phyloP scores from a whole-genome alignment of 495 filamentous ascomycete species.

The Hyaloscypha bicolor region DNA sequence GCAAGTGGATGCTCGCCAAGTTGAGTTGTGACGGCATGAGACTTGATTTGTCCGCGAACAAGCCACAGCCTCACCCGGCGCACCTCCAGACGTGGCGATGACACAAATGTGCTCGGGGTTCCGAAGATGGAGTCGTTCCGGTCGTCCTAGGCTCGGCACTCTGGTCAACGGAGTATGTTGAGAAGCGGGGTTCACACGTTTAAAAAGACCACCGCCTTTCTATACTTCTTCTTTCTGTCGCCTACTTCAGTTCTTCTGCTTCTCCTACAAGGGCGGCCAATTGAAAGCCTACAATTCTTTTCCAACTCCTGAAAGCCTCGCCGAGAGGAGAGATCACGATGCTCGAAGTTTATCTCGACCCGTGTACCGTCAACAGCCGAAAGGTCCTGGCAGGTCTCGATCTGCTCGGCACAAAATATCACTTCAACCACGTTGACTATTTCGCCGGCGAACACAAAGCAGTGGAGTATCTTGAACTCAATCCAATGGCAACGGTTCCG shows the following conservation, averaged over 20 bases:
- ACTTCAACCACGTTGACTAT: conserved; percentile 37
- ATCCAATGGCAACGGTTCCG: conserved; percentile 38
- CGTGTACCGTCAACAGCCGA: conserved; percentile 39
- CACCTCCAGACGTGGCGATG: neutral
- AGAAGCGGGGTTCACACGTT: neutral
- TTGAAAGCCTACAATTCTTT: too few relatives aligned
- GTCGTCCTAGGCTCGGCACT: neutral
- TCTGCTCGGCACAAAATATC: conserved; percentile 34
- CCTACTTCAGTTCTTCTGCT: neutral
- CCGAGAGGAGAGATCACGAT: conserved; percentile 22
- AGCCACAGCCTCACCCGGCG: neutral
- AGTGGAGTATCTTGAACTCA: conserved; percentile 35
- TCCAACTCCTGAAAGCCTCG: too few relatives aligned
- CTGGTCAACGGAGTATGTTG: neutral
- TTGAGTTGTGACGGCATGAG: neutral
- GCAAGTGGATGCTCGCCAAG: too few relatives aligned
- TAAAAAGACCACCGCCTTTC: neutral
- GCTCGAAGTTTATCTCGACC: conserved; percentile 40
- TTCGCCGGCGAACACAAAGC: conserved; percentile 37
- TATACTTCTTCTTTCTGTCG: neutral
- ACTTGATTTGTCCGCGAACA: too few relatives aligned
- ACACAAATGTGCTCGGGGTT: neutral
- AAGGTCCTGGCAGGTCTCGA: conserved; percentile 40
- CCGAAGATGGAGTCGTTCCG: neutral
- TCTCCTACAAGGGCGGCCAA: too few relatives aligned